Conservation (phyloP, 495 filamentous ascomycete genomes). For the Penicillium canariense region DNA sequence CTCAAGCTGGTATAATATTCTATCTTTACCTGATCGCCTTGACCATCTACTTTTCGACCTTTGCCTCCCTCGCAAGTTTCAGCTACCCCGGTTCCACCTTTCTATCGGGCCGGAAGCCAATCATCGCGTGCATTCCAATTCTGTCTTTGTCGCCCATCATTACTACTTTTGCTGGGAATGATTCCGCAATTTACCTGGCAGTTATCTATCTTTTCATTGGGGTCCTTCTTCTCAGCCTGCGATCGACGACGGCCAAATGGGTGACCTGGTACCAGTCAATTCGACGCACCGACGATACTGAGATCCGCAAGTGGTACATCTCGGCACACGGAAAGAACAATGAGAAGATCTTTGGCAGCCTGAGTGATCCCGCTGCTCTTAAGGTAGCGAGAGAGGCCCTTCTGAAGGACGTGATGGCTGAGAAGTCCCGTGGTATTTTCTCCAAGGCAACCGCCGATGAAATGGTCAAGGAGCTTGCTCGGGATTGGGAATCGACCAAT, state of each 20-base stretch:
- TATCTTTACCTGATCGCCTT: slow-evolving; percentile 49
- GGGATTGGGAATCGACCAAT: slow-evolving; percentile 55
- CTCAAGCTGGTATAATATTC: slow-evolving; percentile 46
- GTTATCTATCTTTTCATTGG: slow-evolving; percentile 47
- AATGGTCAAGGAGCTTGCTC: slow-evolving; percentile 48
- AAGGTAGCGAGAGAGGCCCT: slow-evolving; percentile 49
- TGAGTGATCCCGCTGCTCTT: slow-evolving; percentile 44
- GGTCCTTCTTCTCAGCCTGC: slow-evolving; percentile 44
- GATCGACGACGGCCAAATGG: slow-evolving; percentile 49
- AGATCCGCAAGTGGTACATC: slow-evolving; percentile 51
- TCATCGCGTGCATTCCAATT: slow-evolving; percentile 45
- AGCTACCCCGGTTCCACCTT: slow-evolving; percentile 55
- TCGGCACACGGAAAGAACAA: slow-evolving; percentile 31
- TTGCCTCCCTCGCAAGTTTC: slow-evolving; percentile 55
- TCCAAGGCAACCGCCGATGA: slow-evolving; percentile 39
- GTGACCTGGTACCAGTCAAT: slow-evolving; percentile 49
- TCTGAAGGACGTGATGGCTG: slow-evolving; percentile 41
- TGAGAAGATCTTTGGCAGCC: slow-evolving; percentile 35
- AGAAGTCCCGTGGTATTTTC: slow-evolving; percentile 44
- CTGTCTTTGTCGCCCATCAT: slow-evolving; percentile 48
- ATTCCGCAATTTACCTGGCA: slow-evolving; percentile 47
- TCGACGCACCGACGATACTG: slow-evolving; percentile 44
- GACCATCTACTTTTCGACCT: slow-evolving; percentile 49
- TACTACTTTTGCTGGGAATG: slow-evolving; percentile 46
- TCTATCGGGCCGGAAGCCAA: slow-evolving; percentile 47